Conservation (phyloP, 257 asterid species). For the Solanum megistacrolobum region DNA sequence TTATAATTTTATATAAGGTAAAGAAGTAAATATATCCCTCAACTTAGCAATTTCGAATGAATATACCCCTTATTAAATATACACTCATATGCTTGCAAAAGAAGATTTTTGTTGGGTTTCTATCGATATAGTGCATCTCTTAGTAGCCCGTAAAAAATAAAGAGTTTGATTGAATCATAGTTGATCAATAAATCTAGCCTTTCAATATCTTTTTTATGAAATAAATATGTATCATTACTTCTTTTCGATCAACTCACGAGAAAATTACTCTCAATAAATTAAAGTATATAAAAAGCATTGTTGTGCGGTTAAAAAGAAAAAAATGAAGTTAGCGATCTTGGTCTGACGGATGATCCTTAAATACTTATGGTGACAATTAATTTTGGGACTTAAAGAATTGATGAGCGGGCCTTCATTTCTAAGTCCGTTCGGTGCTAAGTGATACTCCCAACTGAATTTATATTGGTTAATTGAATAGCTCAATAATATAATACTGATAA, state of each 20-base stretch:
- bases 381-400: too few relatives aligned
- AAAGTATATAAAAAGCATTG: neutral
- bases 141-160: too few relatives aligned
- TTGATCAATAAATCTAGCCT: neutral
- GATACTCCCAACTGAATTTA: neutral
- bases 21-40: too few relatives aligned
- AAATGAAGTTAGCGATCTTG: too few relatives aligned
- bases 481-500: too few relatives aligned
- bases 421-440: neutral
- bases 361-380: too few relatives aligned
- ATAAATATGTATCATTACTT: neutral
- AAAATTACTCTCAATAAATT: neutral
- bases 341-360: too few relatives aligned
- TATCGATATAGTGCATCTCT: neutral
- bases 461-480: neutral
- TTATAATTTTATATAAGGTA: too few relatives aligned
- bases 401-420: too few relatives aligned
- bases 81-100: neutral
- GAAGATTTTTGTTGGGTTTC: too few relatives aligned
- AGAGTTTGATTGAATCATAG: neutral
- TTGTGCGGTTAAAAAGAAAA: neutral
- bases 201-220: neutral
- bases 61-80: too few relatives aligned
- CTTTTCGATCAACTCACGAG: neutral
- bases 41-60: fast-evolving